Evolutionary conservation across 768 basidiomycete species (phyloP).

Genomic region (Gloeophyllum trabeum): DNA sequence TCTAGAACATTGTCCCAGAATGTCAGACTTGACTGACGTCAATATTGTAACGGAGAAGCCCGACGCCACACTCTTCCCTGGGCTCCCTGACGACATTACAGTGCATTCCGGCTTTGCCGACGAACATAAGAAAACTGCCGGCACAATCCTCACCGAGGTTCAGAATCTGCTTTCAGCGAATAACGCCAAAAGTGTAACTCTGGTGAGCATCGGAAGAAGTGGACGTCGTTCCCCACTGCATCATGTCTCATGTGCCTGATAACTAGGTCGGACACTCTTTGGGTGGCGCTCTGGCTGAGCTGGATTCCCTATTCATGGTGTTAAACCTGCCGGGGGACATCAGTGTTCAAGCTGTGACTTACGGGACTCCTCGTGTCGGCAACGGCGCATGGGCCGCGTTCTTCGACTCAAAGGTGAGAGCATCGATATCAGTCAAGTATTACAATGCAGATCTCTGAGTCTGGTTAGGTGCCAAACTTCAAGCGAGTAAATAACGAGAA

Average conservation of each 20-base stretch:
- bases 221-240: constrained; percentile 35
- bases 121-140: constrained; percentile 22
- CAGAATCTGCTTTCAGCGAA: constrained; percentile 24
- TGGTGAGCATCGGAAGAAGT: constrained; percentile 32
- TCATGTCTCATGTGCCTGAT: constrained; percentile 25
- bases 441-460: too few species aligned
- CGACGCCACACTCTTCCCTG: constrained; percentile 41
- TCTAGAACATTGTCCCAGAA: too few species aligned
- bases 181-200: constrained; percentile 27
- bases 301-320: constrained; percentile 18
- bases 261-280: constrained; percentile 24
- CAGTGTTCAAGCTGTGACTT: constrained; percentile 31
- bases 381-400: constrained; percentile 38
- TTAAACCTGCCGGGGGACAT: constrained; percentile 17
- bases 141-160: constrained; percentile 40
- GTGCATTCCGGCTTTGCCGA: constrained; percentile 41
- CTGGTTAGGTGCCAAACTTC: too few species aligned
- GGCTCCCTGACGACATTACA: constrained; percentile 28
- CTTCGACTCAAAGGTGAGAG: constrained; percentile 32
- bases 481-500: constrained; percentile 10
- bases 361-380: constrained; percentile 41
- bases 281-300: constrained; percentile 18
- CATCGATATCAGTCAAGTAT: too few species aligned
- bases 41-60: constrained; percentile 28
- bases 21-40: constrained; percentile 37